Conservation (phyloP, 73 alveolate species). For the Symbiodinium pilosum region DNA sequence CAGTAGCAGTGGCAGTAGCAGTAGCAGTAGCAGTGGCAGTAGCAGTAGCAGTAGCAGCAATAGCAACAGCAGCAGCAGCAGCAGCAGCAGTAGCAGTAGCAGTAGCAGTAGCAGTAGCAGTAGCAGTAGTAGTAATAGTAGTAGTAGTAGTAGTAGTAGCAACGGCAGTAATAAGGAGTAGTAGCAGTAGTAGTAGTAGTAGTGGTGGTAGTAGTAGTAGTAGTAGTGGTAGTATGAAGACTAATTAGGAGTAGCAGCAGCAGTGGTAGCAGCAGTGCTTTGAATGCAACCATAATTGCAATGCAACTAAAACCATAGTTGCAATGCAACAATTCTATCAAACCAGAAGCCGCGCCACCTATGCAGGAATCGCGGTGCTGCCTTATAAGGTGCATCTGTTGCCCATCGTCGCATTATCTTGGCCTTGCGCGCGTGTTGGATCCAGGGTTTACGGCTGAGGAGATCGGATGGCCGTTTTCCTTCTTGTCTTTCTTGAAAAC, state of each 20-base stretch:
- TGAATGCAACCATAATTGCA: too few species aligned
- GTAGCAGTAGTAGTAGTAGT: background rate
- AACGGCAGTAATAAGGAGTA: too few species aligned
- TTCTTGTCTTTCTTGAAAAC: too few species aligned
- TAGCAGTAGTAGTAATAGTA: background rate
- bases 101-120: constrained; percentile 12
- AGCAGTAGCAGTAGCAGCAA: background rate
- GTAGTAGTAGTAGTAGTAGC: background rate
- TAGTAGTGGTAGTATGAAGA: background rate
- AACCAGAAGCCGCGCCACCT: background rate
- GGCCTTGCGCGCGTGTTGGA: too few species aligned
- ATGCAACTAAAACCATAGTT: too few species aligned
- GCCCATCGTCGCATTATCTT: background rate
- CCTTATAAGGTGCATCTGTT: background rate
- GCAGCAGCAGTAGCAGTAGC: constrained; percentile 10
- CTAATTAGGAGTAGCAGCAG: too few species aligned
- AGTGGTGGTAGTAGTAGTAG: background rate
- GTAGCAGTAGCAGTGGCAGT: constrained; percentile 8
- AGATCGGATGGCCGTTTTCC: too few species aligned
- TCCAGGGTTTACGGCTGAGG: too few species aligned
- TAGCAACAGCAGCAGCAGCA: background rate
- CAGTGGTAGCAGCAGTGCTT: too few species aligned
- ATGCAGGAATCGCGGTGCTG: background rate
- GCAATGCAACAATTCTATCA: too few species aligned
- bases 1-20: constrained; percentile 8